Conservation (phyloP, 2,329 filamentous ascomycete species). For the Ceratocystis cubensis region DNA sequence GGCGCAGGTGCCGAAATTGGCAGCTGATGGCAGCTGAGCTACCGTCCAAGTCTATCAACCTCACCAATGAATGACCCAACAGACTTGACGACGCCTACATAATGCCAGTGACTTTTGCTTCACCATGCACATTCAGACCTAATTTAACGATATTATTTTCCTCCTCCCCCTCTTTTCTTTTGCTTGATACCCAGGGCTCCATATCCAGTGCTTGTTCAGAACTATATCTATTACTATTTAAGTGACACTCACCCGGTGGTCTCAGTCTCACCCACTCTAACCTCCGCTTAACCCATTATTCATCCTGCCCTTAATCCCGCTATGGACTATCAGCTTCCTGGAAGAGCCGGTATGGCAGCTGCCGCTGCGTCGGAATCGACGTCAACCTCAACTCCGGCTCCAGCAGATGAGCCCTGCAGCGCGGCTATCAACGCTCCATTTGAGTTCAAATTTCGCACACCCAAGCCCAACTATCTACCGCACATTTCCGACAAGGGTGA, state of each 20-base stretch:
- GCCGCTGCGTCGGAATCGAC: conserved; percentile 9
- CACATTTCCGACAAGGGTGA: conserved; percentile 41
- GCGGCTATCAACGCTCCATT: conserved; percentile 30
- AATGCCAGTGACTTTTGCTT: neutral
- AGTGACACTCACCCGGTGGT: neutral
- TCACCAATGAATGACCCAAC: neutral
- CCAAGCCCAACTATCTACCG: conserved; percentile 49
- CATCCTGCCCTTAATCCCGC: neutral
- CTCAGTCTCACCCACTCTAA: neutral
- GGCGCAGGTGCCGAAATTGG: neutral
- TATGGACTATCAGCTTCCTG: conserved; percentile 13
- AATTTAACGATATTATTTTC: too few species aligned
- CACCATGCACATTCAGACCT: neutral
- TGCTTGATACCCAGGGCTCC: neutral
- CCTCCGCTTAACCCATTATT: neutral
- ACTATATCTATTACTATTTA: neutral
- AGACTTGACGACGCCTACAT: neutral
- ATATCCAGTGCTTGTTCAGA: neutral
- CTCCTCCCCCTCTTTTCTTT: neutral
- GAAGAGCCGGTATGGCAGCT: conserved; percentile 2
- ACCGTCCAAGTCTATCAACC: neutral
- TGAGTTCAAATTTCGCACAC: conserved; percentile 39
- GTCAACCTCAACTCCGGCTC: conserved; percentile 14
- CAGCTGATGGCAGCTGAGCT: neutral
- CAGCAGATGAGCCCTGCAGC: conserved; percentile 19